Conservation (phyloP, 139 green algal species). For the Coelastrella sp. region DNA sequence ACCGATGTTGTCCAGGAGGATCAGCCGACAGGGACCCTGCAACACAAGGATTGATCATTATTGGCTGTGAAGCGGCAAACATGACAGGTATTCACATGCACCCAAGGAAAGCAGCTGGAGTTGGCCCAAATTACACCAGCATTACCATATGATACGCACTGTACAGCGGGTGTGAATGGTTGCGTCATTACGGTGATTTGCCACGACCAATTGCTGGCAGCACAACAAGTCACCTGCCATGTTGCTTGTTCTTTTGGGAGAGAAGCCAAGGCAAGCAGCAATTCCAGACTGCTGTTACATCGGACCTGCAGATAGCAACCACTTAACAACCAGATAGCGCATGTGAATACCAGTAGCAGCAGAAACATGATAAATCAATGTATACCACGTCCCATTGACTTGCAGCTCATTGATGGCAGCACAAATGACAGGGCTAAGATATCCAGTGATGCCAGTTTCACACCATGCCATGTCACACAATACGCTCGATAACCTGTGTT, state of each 20-base stretch:
- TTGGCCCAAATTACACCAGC: not conserved
- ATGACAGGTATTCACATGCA: too few species aligned
- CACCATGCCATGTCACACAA: too few species aligned
- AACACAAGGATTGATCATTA: not conserved
- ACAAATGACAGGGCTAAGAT: too few species aligned
- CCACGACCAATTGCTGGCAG: not conserved
- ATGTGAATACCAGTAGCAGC: too few species aligned
- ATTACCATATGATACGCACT: not conserved
- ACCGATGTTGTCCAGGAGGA: slow-evolving; percentile 36
- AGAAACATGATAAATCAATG: too few species aligned
- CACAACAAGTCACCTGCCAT: not conserved
- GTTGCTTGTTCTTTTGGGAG: not conserved
- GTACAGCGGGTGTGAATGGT: not conserved
- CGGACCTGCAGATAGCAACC: slow-evolving; percentile 6
- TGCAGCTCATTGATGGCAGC: not conserved
- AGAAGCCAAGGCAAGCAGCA: slow-evolving; percentile 6
- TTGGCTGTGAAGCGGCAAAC: not conserved
- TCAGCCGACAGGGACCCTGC: slow-evolving; percentile 25
- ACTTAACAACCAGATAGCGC: not conserved
- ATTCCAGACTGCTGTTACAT: slow-evolving; percentile 27
- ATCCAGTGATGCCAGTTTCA: too few species aligned
- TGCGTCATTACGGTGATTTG: not conserved
- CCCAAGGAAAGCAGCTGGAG: too few species aligned
- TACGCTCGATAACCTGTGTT: too few species aligned
- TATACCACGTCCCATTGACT: not conserved